A percentile compares a stretch with the other conserved stretches of the same genome.
Evolutionary conservation across 306 rosid species (phyloP).

Genomic region (Dryas drummondii): DNA sequence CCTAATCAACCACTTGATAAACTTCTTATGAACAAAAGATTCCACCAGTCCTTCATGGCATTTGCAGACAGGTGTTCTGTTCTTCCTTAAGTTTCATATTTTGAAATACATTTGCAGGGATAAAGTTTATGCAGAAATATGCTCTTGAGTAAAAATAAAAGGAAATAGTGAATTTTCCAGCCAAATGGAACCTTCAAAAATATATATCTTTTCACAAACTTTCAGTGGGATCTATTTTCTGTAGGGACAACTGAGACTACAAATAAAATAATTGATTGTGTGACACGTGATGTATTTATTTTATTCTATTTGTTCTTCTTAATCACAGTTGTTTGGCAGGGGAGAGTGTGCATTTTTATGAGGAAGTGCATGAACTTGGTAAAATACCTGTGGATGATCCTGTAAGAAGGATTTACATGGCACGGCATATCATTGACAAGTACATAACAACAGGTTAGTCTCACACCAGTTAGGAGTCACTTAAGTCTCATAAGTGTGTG

Average conservation of each 20-base stretch:
- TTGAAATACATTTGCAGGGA: slow-evolving; percentile 1
- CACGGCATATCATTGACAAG: slow-evolving; percentile 89
- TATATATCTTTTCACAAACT: not conserved
- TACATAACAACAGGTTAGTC: slow-evolving; percentile 73
- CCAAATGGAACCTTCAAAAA: slow-evolving; percentile 1
- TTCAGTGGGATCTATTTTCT: not conserved
- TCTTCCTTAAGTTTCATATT: slow-evolving; percentile 20
- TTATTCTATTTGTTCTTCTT: slow-evolving; percentile 18
- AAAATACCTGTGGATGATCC: slow-evolving; percentile 76
- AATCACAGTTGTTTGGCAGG: slow-evolving; percentile 96
- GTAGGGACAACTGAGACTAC: slow-evolving; percentile 2
- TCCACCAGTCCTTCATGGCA: slow-evolving; percentile 85
- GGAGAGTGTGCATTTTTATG: slow-evolving; percentile 87
- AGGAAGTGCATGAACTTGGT: slow-evolving; percentile 83
- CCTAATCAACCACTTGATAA: slow-evolving; percentile 81
- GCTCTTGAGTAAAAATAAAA: not conserved
- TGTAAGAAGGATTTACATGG: slow-evolving; percentile 92
- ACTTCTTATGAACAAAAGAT: slow-evolving; percentile 77
- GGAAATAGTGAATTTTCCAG: not conserved
- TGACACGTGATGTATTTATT: slow-evolving; percentile 9
- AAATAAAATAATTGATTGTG: not conserved
- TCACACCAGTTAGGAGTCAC: not conserved
- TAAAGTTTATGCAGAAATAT: not conserved
- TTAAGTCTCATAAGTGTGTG: not conserved
- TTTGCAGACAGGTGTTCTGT: slow-evolving; percentile 81